Evolutionary conservation across 2,329 filamentous ascomycete species (phyloP).

Genomic region (Phaeosphaeriaceae sp.): DNA sequence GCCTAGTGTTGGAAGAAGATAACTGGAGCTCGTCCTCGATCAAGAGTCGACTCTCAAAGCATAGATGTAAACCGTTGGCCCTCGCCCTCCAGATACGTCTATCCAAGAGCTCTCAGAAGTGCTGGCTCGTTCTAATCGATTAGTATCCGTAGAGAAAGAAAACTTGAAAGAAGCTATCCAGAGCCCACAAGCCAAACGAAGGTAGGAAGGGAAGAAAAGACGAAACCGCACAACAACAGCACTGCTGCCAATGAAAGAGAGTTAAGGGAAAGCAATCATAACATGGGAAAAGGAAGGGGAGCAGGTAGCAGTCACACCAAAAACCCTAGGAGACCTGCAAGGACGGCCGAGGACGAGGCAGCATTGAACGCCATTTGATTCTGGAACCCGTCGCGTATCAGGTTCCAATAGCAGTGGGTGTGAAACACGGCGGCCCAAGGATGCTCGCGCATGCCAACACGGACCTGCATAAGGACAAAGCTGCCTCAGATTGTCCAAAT

Average conservation of each 20-base stretch:
- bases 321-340: constrained; percentile 32
- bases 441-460: constrained; percentile 18
- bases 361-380: constrained; percentile 45
- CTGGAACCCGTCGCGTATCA: constrained; percentile 43
- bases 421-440: constrained; percentile 35
- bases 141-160: constrained; percentile 7
- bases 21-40: constrained; percentile 43
- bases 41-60: constrained; percentile 38
- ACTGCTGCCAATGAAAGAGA: constrained; percentile 43
- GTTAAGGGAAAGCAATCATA: constrained; percentile 30
- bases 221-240: constrained; percentile 46
- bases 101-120: constrained; percentile 19
- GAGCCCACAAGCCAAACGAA: constrained; percentile 41
- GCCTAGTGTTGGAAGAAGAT: constrained; percentile 25
- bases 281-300: constrained; percentile 30
- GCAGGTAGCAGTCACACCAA: constrained; percentile 37
- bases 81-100: constrained; percentile 12
- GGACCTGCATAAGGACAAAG: constrained; percentile 23
- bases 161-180: constrained; percentile 22
- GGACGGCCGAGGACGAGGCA: constrained; percentile 32
- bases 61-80: constrained; percentile 30
- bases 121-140: constrained; percentile 6
- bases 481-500: constrained; percentile 16
- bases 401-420: constrained; percentile 15
- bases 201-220: constrained; percentile 33